These are phyloP conservation scores for Trichosporon sp. DNA, from an alignment of 1,284 basidiomycete species.

Conservation along the genomic window DNA sequence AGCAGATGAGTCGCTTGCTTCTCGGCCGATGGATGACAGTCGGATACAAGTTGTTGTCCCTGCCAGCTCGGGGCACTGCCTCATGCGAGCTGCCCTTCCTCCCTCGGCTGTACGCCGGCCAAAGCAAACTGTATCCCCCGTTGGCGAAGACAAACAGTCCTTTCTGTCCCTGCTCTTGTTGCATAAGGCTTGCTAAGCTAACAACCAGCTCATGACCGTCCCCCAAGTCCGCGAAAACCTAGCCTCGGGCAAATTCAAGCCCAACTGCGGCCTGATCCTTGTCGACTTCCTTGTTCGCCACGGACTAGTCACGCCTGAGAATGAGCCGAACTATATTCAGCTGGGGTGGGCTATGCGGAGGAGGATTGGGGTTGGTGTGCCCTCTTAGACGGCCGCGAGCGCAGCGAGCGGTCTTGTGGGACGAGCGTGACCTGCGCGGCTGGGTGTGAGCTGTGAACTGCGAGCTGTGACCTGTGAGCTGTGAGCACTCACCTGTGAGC, in stretches of 20 bases:
- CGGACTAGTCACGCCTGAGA: constrained; percentile 52
- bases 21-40: too few species aligned
- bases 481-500: background rate
- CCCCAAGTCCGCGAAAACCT: constrained; percentile 45
- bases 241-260: constrained; percentile 53
- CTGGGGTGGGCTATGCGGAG: constrained; percentile 39
- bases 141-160: too few species aligned
- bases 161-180: too few species aligned
- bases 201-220: constrained; percentile 34
- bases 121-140: too few species aligned
- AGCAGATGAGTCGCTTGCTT: too few species aligned
- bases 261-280: constrained; percentile 55
- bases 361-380: constrained; percentile 34
- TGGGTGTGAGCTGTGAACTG: background rate
- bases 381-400: constrained; percentile 4
- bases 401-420: too few species aligned
- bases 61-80: too few species aligned
- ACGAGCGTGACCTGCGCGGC: too few species aligned
- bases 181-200: background rate
- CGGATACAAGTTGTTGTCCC: too few species aligned
- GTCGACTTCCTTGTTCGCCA: constrained; percentile 56
- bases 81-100: too few species aligned
- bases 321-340: constrained; percentile 49
- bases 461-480: too few species aligned
- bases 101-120: too few species aligned